Base-by-base conservation (phyloP, 139 green algal genomes). In the Coelastrella sp. region DNA sequence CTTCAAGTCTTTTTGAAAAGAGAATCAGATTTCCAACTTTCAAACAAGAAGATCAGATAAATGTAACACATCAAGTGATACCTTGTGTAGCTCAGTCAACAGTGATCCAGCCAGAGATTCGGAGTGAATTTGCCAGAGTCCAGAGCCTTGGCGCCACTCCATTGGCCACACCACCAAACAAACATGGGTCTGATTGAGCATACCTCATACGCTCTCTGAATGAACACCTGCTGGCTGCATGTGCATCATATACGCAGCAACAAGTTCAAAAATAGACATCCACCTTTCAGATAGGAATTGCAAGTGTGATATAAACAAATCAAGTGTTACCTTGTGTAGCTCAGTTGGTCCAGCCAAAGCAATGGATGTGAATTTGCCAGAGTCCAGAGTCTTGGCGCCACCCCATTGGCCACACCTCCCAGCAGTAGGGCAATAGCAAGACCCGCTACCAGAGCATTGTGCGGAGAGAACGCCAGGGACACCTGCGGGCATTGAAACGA, bases 61-160 rank as follows among this genome's bases (percentile, higher is more conserved):
- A n/a, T n/a, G n/a, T n/a, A n/a, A n/a, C n/a, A n/a, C n/a, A n/a
- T n/a, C n/a, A n/a, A n/a, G 14, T 76, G 16, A 32, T 17, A 60
- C 81, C 83, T 47, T 22, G 83, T 81, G 83, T 89, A 89, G 83
- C 83, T 89, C 54, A 89, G 5, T 13, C n/a, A n/a, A n/a, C n/a
- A n/a, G n/a, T 5, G 6, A 58, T 89, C 66, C 16, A 89, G 83
- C 68, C 68, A 80, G 5, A 61, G 10, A 89, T 73, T 32, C 68
- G 83, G 47, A 81, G 68, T 6, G 54, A 32, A 5, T 13, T 19
- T 11, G 16, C 66, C 14, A 89, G 56, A 23, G 47, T 16, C 68
- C 71, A 80, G 11, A 89, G 54, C 3, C 54, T 20, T 14, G 83
- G 83, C 0, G 56, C 68, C 13, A 89, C 56, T 6, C 83, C 83